Percentiles rank a stretch among this genome's conserved stretches.
Conservation (phyloP, 2,329 filamentous ascomycete species). For the Penicillium occitanis region DNA sequence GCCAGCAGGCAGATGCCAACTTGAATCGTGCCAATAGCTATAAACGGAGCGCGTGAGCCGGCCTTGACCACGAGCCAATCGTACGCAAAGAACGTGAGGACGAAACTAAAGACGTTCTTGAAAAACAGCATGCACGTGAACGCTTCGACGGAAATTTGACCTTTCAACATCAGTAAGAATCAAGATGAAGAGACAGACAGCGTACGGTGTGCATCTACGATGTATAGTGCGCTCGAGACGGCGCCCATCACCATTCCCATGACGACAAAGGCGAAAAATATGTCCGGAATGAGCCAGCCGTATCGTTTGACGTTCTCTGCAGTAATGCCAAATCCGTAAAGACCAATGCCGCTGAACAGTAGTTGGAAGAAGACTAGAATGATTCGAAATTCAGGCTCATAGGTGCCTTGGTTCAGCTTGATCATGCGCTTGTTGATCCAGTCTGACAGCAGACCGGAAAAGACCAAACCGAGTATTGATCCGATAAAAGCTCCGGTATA, state of each 20-base stretch:
- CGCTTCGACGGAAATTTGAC: conserved; percentile 78
- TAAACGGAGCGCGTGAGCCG: conserved; percentile 60
- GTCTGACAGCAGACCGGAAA: conserved; percentile 75
- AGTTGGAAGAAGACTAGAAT: conserved; percentile 80
- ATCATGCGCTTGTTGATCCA: conserved; percentile 70
- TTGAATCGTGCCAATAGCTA: conserved; percentile 73
- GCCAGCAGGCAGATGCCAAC: conserved; percentile 72
- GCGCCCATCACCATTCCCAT: conserved; percentile 90
- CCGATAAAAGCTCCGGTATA: conserved; percentile 86
- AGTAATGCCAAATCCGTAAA: conserved; percentile 82
- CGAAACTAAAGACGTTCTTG: conserved; percentile 91
- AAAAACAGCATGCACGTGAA: conserved; percentile 90
- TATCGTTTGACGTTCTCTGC: conserved; percentile 61
- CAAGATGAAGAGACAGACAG: conserved; percentile 27
- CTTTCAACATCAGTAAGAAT: conserved; percentile 40
- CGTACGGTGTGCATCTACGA: conserved; percentile 87
- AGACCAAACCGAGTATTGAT: conserved; percentile 70
- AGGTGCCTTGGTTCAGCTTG: conserved; percentile 72
- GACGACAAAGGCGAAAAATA: conserved; percentile 82
- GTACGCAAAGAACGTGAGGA: conserved; percentile 78
- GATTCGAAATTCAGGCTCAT: conserved; percentile 89
- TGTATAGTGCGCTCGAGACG: conserved; percentile 80
- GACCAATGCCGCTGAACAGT: conserved; percentile 70
- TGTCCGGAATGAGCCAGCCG: conserved; percentile 70
- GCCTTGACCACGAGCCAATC: conserved; percentile 70